These are phyloP conservation scores for Aspergillus ostianus DNA, from an alignment of 495 filamentous ascomycete genomes.

Conservation along the genomic window DNA sequence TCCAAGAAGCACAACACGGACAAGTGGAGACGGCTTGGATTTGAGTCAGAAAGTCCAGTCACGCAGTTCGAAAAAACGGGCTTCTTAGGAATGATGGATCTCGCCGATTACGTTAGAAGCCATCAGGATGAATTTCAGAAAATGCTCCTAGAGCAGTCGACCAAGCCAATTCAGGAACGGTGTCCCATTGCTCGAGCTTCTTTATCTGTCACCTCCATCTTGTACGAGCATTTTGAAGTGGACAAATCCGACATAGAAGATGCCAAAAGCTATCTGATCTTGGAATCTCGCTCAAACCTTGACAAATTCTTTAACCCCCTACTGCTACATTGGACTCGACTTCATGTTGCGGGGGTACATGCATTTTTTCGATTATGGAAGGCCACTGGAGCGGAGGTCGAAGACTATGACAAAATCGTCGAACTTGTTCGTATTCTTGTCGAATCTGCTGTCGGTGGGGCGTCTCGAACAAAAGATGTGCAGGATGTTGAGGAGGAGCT, in stretches of 20 bases:
- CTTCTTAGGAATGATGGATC: conserved; percentile 95
- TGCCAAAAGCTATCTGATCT: conserved; percentile 66
- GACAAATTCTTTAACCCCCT: conserved; percentile 87
- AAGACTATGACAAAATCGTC: conserved; percentile 89
- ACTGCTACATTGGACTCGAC: conserved; percentile 88
- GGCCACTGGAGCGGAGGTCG: conserved; percentile 72
- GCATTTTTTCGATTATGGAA: conserved; percentile 94
- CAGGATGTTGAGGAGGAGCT: conserved; percentile 88
- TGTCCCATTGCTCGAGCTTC: conserved; percentile 89
- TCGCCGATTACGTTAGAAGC: conserved; percentile 88
- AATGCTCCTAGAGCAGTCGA: conserved; percentile 84
- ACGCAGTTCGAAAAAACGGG: conserved; percentile 82
- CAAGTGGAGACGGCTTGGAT: conserved; percentile 91
- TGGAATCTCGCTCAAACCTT: conserved; percentile 76
- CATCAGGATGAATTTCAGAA: conserved; percentile 92
- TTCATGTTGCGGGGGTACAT: conserved; percentile 88
- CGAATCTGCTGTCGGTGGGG: conserved; percentile 85
- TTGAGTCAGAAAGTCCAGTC: conserved; percentile 83
- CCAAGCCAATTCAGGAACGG: conserved; percentile 64
- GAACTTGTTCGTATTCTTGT: conserved; percentile 89
- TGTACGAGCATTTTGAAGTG: conserved; percentile 95
- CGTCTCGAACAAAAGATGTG: conserved; percentile 79
- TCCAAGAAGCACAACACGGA: conserved; percentile 73
- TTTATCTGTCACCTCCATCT: conserved; percentile 78
- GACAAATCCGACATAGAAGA: conserved; percentile 85